Evolutionary conservation across 176 grass and related monocot genomes (phyloP), one percentile per base, ranked within the genome.

Genomic region (Leersia perrieri): DNA sequence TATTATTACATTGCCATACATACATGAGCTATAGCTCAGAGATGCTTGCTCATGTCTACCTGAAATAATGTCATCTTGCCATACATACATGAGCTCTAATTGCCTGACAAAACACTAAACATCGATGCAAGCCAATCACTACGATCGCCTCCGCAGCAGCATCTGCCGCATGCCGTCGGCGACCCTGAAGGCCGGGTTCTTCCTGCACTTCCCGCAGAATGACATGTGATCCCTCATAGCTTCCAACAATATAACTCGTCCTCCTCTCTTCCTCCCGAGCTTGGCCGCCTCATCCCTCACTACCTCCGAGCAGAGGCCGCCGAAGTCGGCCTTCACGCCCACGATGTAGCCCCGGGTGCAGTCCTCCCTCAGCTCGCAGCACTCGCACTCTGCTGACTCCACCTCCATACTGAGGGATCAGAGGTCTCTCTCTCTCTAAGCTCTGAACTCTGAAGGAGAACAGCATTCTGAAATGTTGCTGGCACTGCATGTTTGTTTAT

Each of bases 281-380:
- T 73, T 81, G 22, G 47, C 53, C 34, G 72, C 75, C 76, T 95
- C 93, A 57, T 92, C 93, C 29, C 90, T 80, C 75, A 95, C 93
- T 7, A 90, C 89, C 69, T 97, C 94, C 10, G 92, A 89, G 88
- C 95, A 97, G n/a, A 97, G 92, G 15, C 94, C 94, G 41, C 85
- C 83, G 49, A 97, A 97, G 35, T 84, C 77, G 8, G 90, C 85
- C 74, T 88, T 88, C 29, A 94, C 89, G 39, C 84, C 80, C 7
- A 61, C 23, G 74, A 97, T 94, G 77, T 97, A 94, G 7, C 82
- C 90, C 25, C 78, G 63, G 58, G 95, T 94, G 92, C 92, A 97
- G 36, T 97, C 95, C 82, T 97, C 95, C 7, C 65, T 49, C 68
- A 97, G 87, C 12, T 88, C 92, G 49, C 95, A 94, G 87, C 95